Percentiles rank a stretch among this genome's conserved stretches.
These are phyloP conservation scores for Trypanosoma scelopori DNA, from an alignment of 208 protist genomes.

Conservation along the genomic window DNA sequence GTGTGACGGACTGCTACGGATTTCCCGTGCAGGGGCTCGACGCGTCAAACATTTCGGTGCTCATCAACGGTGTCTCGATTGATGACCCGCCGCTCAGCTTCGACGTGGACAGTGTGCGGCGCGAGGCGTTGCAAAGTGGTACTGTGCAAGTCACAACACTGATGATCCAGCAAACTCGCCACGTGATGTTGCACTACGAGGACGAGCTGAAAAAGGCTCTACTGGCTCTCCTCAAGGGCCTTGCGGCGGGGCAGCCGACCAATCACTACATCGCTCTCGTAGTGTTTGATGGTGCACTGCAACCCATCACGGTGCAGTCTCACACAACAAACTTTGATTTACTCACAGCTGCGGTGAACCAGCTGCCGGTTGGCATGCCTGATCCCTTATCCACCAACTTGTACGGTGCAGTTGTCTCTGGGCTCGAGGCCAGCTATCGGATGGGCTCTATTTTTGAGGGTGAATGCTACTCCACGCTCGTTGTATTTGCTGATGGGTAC, in stretches of 20 bases:
- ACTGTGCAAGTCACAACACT: slow-evolving; percentile 10
- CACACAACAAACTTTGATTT: slow-evolving; percentile 13
- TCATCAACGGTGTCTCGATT: slow-evolving; percentile 6
- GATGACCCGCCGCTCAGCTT: slow-evolving; percentile 15
- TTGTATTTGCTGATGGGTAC: slow-evolving; percentile 10
- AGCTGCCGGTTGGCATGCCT: background rate
- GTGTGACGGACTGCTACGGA: slow-evolving; percentile 18
- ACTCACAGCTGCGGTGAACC: background rate
- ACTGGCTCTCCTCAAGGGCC: background rate
- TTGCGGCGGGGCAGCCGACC: background rate
- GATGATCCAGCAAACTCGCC: slow-evolving; percentile 10
- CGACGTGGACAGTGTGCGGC: slow-evolving; percentile 10
- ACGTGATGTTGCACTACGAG: slow-evolving; percentile 8
- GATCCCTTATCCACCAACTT: slow-evolving; percentile 17
- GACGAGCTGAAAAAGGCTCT: background rate
- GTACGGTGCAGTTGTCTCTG: slow-evolving; percentile 16
- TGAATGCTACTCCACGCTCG: slow-evolving; percentile 6
- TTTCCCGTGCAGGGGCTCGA: slow-evolving; percentile 9
- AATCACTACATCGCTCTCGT: slow-evolving; percentile 14
- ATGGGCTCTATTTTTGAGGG: slow-evolving; percentile 3
- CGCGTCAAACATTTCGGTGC: slow-evolving; percentile 4
- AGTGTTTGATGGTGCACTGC: slow-evolving; percentile 1
- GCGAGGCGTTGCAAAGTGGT: background rate
- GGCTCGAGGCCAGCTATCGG: slow-evolving; percentile 8
- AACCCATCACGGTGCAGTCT: slow-evolving; percentile 16